Evolutionary conservation across 106 monocot genomes (phyloP).

Genomic region (Acorus calamus): DNA sequence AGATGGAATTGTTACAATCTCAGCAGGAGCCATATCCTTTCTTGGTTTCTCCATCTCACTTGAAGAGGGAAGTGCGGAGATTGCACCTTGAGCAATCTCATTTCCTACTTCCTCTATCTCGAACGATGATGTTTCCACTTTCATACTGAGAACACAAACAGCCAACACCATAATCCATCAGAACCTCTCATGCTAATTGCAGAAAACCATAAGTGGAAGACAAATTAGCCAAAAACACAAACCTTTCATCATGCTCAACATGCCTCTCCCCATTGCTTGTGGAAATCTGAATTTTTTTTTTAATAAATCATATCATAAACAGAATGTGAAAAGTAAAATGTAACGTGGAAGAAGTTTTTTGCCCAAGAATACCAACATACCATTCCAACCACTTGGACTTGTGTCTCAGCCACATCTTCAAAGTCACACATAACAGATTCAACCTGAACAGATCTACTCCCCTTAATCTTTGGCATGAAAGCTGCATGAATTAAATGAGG

Average conservation of each 20-base stretch:
- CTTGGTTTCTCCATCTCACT: background rate
- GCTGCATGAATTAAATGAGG: slow-evolving; percentile 9
- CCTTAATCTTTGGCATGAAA: slow-evolving; percentile 37
- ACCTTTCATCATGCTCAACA: too few relatives aligned
- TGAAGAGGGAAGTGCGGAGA: background rate
- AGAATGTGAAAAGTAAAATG: too few relatives aligned
- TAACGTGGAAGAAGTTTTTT: background rate
- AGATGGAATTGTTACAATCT: slow-evolving; percentile 20
- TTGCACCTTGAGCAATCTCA: too few relatives aligned
- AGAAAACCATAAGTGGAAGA: too few relatives aligned
- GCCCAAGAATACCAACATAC: slow-evolving; percentile 1
- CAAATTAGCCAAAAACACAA: too few relatives aligned
- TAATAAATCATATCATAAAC: too few relatives aligned
- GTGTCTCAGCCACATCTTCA: slow-evolving; percentile 5
- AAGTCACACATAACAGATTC: slow-evolving; percentile 18
- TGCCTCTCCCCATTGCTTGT: too few relatives aligned
- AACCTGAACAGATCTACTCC: slow-evolving; percentile 17
- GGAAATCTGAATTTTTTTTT: too few relatives aligned
- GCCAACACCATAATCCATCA: too few relatives aligned
- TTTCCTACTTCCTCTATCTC: too few relatives aligned
- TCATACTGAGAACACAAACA: too few relatives aligned
- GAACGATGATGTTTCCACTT: background rate
- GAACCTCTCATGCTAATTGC: too few relatives aligned
- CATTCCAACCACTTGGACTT: background rate
- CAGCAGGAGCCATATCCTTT: slow-evolving; percentile 19